Percentiles rank a stretch among this genome's conserved stretches.
Evolutionary conservation across 1,284 basidiomycete species (phyloP).

Genomic region (Leccinum insigne): DNA sequence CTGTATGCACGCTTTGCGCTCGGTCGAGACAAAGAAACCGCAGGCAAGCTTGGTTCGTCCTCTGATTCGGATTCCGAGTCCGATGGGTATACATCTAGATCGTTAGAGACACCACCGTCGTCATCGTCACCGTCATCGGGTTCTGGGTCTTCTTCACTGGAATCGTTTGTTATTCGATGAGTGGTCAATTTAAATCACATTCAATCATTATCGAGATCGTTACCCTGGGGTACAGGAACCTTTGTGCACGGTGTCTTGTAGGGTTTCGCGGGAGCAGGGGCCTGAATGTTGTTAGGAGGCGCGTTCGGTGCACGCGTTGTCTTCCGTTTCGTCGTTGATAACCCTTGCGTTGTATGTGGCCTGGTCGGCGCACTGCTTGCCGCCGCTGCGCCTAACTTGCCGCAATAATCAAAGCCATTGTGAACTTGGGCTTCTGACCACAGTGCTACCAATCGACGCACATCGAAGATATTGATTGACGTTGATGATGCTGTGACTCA

Average conservation of each 20-base stretch:
- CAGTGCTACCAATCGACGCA: conserved; percentile 30
- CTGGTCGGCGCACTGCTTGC: conserved; percentile 21
- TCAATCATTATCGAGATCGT: conserved; percentile 13
- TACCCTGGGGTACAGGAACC: conserved; percentile 24
- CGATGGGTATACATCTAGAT: conserved; percentile 36
- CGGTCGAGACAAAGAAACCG: conserved; percentile 7
- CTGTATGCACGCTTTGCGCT: conserved; percentile 10
- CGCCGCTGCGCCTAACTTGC: conserved; percentile 33
- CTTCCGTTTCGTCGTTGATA: conserved; percentile 22
- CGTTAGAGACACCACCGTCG: conserved; percentile 21
- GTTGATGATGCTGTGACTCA: conserved; percentile 23
- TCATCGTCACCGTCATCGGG: conserved; percentile 21
- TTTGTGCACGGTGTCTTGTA: conserved; percentile 16
- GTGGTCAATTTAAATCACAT: conserved; percentile 12
- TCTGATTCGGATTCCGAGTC: conserved; percentile 30
- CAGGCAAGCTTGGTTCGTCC: conserved; percentile 15
- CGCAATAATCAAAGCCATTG: conserved; percentile 32
- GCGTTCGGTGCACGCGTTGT: conserved; percentile 7
- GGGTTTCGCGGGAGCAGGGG: conserved; percentile 8
- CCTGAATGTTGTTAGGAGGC: conserved; percentile 10
- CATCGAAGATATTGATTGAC: conserved; percentile 32
- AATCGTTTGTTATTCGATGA: conserved; percentile 21
- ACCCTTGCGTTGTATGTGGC: conserved; percentile 13
- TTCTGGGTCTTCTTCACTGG: conserved; percentile 29
- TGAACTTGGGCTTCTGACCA: conserved; percentile 36